Evolutionary conservation across 306 rosid genomes (phyloP).

Genomic region (Carpinus viminea): DNA sequence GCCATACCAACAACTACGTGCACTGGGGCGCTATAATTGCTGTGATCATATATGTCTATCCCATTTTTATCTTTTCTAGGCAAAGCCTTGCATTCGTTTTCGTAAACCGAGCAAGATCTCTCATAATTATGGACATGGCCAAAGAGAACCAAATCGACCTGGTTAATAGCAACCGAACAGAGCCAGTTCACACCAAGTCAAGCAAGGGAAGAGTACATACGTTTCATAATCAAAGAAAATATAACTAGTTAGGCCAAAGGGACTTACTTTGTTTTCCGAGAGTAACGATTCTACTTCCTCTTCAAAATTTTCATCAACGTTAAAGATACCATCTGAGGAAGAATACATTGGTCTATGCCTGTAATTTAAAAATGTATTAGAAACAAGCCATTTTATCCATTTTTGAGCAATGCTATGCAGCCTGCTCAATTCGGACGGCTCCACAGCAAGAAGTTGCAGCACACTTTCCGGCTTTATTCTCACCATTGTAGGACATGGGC

Average conservation of each 20-base stretch:
- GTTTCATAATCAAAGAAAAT: not conserved
- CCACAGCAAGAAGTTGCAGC: conserved; percentile 97
- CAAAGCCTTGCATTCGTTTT: conserved; percentile 47
- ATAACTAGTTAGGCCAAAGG: not conserved
- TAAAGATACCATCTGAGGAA: conserved; percentile 27
- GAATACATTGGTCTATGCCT: conserved; percentile 92
- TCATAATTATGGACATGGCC: conserved; percentile 91
- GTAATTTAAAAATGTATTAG: conserved; percentile 20
- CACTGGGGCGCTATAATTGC: conserved; percentile 74
- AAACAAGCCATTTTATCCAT: too few relatives aligned
- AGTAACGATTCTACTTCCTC: conserved; percentile 65
- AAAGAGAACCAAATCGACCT: conserved; percentile 80
- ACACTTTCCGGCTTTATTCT: conserved; percentile 89
- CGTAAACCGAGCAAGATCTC: conserved; percentile 68
- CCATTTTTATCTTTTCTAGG: conserved; percentile 59
- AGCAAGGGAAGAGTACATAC: not conserved
- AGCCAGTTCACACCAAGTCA: not conserved
- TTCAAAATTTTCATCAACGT: conserved; percentile 28
- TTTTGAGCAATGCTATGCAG: too few relatives aligned
- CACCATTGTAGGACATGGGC: conserved; percentile 99
- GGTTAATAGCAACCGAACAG: conserved; percentile 7
- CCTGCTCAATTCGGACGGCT: conserved; percentile 74
- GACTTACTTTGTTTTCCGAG: conserved; percentile 48
- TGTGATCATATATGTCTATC: conserved; percentile 60
- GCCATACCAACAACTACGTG: conserved; percentile 84